Evolutionary conservation across 306 rosid species (phyloP).

Genomic region (Prinsepia uniflora): DNA sequence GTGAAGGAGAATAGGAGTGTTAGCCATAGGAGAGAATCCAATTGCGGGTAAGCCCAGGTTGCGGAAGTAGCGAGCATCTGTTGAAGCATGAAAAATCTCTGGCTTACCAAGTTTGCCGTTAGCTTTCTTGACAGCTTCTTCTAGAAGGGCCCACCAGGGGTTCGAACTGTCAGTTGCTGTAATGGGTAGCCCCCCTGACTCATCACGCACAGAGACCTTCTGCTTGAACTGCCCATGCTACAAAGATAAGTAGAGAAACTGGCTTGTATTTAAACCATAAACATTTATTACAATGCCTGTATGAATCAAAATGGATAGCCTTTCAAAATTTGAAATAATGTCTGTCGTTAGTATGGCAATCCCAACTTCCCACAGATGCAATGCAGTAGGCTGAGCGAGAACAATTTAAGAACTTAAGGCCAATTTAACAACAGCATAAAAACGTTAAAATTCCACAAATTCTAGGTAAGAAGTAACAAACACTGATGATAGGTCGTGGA

Average conservation of each 20-base stretch:
- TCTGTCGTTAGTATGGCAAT: not conserved
- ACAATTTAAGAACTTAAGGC: not conserved
- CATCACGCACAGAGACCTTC: conserved; percentile 39
- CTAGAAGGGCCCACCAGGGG: conserved; percentile 85
- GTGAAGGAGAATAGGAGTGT: conserved; percentile 86
- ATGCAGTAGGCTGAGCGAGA: not conserved
- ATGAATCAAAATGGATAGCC: not conserved
- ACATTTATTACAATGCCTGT: not conserved
- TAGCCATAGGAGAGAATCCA: conserved; percentile 94
- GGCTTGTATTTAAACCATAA: not conserved
- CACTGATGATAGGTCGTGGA: not conserved
- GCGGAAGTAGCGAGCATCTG: conserved; percentile 87
- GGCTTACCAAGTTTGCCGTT: conserved; percentile 83
- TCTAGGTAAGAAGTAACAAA: not conserved
- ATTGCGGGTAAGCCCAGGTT: conserved; percentile 73
- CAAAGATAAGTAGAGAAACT: conserved; percentile 23
- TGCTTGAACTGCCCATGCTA: conserved; percentile 72
- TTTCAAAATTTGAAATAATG: not conserved
- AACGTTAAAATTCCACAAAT: not conserved
- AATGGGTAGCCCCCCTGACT: conserved; percentile 54
- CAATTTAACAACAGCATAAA: not conserved
- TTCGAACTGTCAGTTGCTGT: conserved; percentile 72
- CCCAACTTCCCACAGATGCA: not conserved
- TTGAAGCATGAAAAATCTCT: conserved; percentile 77
- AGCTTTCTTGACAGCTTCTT: conserved; percentile 67